A percentile compares a stretch with the other conserved stretches of the same genome.
Conservation (phyloP, 495 filamentous ascomycete genomes). For the Barbatosphaeria neglecta region DNA sequence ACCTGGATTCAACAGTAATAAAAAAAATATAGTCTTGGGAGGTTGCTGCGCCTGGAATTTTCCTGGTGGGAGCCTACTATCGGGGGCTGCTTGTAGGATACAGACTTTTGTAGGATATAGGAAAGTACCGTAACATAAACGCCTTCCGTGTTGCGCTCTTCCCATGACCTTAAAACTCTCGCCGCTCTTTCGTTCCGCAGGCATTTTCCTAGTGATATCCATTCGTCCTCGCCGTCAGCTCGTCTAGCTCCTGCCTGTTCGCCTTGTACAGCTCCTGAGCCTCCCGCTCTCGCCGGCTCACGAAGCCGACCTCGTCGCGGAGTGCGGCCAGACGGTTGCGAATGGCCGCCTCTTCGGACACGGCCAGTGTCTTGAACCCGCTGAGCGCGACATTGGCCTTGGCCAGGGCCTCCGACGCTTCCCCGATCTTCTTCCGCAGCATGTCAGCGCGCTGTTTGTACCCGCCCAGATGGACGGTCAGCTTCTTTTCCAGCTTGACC, state of each 20-base stretch:
- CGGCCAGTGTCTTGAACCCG: constrained; percentile 62
- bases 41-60: no score
- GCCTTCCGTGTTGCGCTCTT: no score
- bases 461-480: constrained; percentile 75
- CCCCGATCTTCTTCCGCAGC: constrained; percentile 67
- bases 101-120: no score
- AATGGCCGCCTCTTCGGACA: constrained; percentile 68
- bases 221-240: constrained; percentile 30
- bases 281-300: constrained; percentile 75
- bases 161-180: no score
- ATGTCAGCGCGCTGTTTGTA: constrained; percentile 80
- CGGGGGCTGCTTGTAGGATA: no score
- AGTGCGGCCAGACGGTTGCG: constrained; percentile 60
- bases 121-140: no score
- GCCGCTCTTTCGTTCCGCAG: no score
- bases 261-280: constrained; percentile 75
- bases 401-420: constrained; percentile 65
- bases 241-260: constrained; percentile 67
- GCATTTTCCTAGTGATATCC: constrained; percentile 24
- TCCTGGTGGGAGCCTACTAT: no score
- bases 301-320: constrained; percentile 70
- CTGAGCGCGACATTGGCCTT: constrained; percentile 61
- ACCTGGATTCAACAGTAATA: no score
- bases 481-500: constrained; percentile 86
- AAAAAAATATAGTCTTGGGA: no score